Base-by-base conservation (phyloP, 371 early-diverging fungal species). In the Haplosporangium sp. region DNA sequence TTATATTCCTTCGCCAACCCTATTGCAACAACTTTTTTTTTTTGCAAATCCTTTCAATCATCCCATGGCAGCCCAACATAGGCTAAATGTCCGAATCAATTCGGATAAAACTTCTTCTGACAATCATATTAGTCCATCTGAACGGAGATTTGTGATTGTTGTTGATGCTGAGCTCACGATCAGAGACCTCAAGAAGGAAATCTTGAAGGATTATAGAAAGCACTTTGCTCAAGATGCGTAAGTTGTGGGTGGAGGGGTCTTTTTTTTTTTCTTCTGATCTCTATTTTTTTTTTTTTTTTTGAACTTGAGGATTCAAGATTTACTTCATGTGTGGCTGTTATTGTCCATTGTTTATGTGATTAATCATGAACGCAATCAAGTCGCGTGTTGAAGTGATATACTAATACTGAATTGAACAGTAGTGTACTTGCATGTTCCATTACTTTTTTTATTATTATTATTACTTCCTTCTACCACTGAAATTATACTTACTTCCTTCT, bases 211-310 rank as follows among this genome's bases (percentile, higher is more conserved):
- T n/a, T 65, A 67, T 50, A 56, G 50, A 39, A 27, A 40, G 4
- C 45, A 35, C 15, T 72, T 68, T 57, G 38, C 56, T 9, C 56
- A 67, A 1, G 72, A 67, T 19, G 64, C 60, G 77, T 77, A 77
- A 67, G 77, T 67, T 35, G 27, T 27, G 27, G 27, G 27, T 27
- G 27, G 27, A 27, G 27, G 27, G 27, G 27, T 58, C 15, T 38
- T 58, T 58, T 15, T 15, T 40, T 38, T 61, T 39, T 38, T 39
- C 42, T 61, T 15, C 34, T 61, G 45, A 15, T 45, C 10, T 45
- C 45, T 39, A 60, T 38, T 39, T 40, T 6, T 58, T 57, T 35
- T 39, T 61, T 38, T 17, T 55, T 34, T 19, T 45, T 45, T 45
- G 9, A 13, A 1, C 5, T 6, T 44, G n/a, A n/a, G n/a, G n/a